Base-by-base conservation (phyloP, 768 basidiomycete genomes). In the Tylopilus vinaceipallidus region DNA sequence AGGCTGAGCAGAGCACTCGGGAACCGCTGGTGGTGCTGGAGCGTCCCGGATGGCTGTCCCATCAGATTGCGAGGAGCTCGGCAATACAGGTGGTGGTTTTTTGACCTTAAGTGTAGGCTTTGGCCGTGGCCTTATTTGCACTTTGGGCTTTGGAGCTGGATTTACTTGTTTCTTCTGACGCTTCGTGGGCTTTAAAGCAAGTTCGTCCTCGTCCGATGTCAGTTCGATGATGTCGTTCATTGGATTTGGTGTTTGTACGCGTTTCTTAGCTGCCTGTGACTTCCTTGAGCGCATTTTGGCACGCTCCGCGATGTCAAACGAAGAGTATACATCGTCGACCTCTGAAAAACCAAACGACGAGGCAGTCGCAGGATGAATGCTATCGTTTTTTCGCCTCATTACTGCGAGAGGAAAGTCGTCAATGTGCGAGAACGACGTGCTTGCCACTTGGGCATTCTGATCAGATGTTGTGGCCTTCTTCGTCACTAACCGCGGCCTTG, bases 271-370 rank as follows among this genome's bases (percentile, higher is more conserved):
- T 19, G 55, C 22, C 37, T 53, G 57, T 8, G 68, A 45, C 19
- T 62, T 70, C 20, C 80, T 67, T 48, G 76, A 71, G 16, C 81
- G 79, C 64, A 72, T 79, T 57, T 82, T 82, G 42, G 81, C 77
- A 16, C 81, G 73, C 35, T 83, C 81, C n/a, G 81, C 80, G 22
- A 81, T 80, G 53, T 64, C 75, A 36, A 69, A 57, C 6, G 61
- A 57, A 38, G 55, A 60, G 32, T 61, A 60, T 23, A 24, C 32
- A 33, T 67, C 64, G 0, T 47, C 61, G 9, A 41, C n/a, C 11
- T 51, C 56, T 6, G 56, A 52, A 26, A 55, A 24, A 29, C 17
- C 37, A n/a, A 51, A 33, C 1, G 65, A 53, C 1, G 54, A 40
- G 7, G 38, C 9, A 1, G 56, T 50, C n/a, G 48, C 53, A 47